Percentiles rank a stretch among this genome's conserved stretches.
phyloP scores from a whole-genome alignment of 1,139 yeast species.

The Trichomonascaceae sp. region DNA sequence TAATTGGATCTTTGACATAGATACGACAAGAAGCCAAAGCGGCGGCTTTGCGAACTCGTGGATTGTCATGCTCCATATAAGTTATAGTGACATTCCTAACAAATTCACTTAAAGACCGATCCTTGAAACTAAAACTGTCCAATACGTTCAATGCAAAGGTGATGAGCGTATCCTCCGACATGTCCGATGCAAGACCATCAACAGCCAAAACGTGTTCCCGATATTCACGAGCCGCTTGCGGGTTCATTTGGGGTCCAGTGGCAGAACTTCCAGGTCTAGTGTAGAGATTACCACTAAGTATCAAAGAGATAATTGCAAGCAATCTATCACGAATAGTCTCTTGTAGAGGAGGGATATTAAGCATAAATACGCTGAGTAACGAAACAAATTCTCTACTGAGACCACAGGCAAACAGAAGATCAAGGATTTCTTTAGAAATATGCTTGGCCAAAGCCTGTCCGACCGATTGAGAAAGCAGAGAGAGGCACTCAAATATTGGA shows the following conservation, averaged over 20 bases:
- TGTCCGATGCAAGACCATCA: slow-evolving; percentile 42
- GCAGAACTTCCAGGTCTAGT: slow-evolving; percentile 83
- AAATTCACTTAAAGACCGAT: slow-evolving; percentile 75
- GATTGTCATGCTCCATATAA: slow-evolving; percentile 73
- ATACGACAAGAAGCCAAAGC: slow-evolving; percentile 77
- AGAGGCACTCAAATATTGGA: slow-evolving; percentile 83
- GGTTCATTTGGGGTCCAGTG: slow-evolving; percentile 51
- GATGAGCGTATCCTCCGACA: slow-evolving; percentile 46
- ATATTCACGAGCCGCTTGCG: slow-evolving; percentile 65
- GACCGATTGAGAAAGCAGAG: slow-evolving; percentile 79
- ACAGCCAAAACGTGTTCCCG: slow-evolving; percentile 66
- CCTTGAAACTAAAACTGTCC: slow-evolving; percentile 66
- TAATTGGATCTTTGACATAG: slow-evolving; percentile 76
- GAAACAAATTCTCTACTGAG: slow-evolving; percentile 73
- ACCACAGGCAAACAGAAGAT: slow-evolving; percentile 75
- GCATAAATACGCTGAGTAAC: slow-evolving; percentile 61
- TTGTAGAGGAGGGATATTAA: slow-evolving; percentile 74
- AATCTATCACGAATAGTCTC: slow-evolving; percentile 65
- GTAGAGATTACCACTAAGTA: slow-evolving; percentile 77
- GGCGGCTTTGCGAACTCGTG: slow-evolving; percentile 77
- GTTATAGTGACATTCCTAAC: slow-evolving; percentile 76
- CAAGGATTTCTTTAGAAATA: slow-evolving; percentile 73
- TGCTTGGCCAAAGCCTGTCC: slow-evolving; percentile 95
- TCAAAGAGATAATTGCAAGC: slow-evolving; percentile 64
- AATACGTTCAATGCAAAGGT: slow-evolving; percentile 69